Base-by-base conservation (phyloP, 2,329 filamentous ascomycete species). In the Penicillium decumbens region DNA sequence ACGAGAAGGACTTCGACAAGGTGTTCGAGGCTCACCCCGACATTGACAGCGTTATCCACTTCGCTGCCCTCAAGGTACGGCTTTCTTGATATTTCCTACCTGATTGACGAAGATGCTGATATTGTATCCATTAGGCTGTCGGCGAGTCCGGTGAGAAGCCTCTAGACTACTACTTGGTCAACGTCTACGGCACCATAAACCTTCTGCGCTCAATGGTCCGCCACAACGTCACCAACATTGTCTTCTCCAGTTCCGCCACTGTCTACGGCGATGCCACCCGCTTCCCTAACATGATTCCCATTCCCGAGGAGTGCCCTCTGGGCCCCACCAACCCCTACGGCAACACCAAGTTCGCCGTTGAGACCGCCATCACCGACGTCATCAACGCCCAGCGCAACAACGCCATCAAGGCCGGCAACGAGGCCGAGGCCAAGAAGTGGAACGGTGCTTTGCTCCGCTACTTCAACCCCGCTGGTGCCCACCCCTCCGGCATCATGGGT, bases 41-140 rank as follows among this genome's bases (percentile, higher is more conserved):
- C 65, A 96, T 98, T 66, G 90, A 96, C 80, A 95, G 89, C 69
- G 93, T 97, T 59, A 97, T 98, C 65, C 93, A 98, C 79, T 98
- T 98, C 69, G 95, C 93, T 57, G 93, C 93, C 23, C 81, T 98
- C 61, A 98, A 98, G 87, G 89, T 87, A 73, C 10, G 47, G 39
- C 4, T 29, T 28, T 15, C 9, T n/a, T 27, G 12, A 8, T n/a
- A n/a, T n/a, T 37, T 3, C 9, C 15, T 28, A 9, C 8, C 3
- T 18, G 12, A 27, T 41, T 13, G 23, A 27, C 8, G 23, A 10
- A 41, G 12, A 6, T 8, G 23, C 23, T 25, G 38, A 41, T 23
- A 48, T 59, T 49, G 6, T 10, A 13, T 18, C 25, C 32, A 20
- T 9, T 61, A 95, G 89, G 92, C 95, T 41, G 93, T 98, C 53